These are phyloP conservation scores for Pterocarpus santalinus DNA, from an alignment of 306 rosid genomes.

Conservation along the genomic window DNA sequence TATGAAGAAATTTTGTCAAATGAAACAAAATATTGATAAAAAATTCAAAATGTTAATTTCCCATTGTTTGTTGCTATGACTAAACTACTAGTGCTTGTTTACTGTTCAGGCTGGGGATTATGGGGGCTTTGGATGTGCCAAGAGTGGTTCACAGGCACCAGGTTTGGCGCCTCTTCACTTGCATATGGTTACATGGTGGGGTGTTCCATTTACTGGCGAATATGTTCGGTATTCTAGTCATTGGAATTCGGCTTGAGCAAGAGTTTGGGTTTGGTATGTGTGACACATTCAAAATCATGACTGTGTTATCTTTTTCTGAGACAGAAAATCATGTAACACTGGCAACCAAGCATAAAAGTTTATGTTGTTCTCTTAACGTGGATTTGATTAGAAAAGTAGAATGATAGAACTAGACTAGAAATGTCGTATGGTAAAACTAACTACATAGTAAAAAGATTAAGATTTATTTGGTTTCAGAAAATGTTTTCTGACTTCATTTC, in stretches of 20 bases:
- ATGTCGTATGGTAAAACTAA: not conserved
- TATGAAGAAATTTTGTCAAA: not conserved
- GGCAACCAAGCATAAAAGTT: not conserved
- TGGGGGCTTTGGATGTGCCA: constrained; percentile 76
- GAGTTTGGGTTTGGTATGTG: constrained; percentile 45
- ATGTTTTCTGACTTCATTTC: too few relatives aligned
- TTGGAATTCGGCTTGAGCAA: constrained; percentile 41
- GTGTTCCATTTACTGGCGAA: constrained; percentile 80
- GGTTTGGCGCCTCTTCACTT: constrained; percentile 80
- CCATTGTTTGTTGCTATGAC: constrained; percentile 4
- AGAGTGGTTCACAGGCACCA: constrained; percentile 67
- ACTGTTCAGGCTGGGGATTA: constrained; percentile 63
- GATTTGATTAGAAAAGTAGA: constrained; percentile 15
- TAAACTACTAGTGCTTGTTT: constrained; percentile 33
- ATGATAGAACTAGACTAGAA: not conserved
- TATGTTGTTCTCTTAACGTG: not conserved
- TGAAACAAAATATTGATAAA: not conserved
- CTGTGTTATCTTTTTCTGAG: not conserved
- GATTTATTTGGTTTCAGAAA: too few relatives aligned
- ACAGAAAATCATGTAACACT: not conserved
- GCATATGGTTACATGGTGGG: constrained; percentile 88
- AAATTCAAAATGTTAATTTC: not conserved
- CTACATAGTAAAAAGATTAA: not conserved
- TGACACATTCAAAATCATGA: not conserved
- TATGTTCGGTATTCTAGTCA: constrained; percentile 66